phyloP scores from a whole-genome alignment of 768 basidiomycete species.

The Kwoniella newhampshirensis region DNA sequence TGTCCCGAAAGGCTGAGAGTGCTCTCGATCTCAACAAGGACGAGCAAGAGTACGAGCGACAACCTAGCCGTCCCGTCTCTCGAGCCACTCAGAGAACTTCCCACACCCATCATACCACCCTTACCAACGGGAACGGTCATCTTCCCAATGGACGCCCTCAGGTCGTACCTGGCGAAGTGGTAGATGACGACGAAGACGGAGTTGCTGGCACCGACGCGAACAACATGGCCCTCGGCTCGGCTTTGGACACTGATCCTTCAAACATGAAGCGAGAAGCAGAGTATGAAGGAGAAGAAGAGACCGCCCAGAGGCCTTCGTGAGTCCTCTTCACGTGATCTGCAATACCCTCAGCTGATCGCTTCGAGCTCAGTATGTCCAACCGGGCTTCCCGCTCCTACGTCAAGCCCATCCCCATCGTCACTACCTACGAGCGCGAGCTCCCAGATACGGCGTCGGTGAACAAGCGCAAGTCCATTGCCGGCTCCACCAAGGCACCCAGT shows the following conservation, averaged over 20 bases:
- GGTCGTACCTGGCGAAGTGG: neutral
- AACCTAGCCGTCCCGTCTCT: neutral
- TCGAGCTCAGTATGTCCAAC: conserved; percentile 16
- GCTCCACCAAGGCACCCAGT: conserved; percentile 28
- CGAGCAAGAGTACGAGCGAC: neutral
- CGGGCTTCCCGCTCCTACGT: conserved; percentile 39
- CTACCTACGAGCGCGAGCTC: conserved; percentile 43
- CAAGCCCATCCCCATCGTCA: conserved; percentile 44
- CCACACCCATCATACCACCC: too few relatives aligned
- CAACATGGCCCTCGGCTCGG: conserved; percentile 2
- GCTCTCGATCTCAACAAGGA: conserved; percentile 7
- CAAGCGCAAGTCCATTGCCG: conserved; percentile 28
- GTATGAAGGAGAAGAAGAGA: conserved; percentile 2
- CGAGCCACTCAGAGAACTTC: conserved; percentile 16
- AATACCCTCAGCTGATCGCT: too few relatives aligned
- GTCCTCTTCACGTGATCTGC: neutral
- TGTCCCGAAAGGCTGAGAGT: conserved; percentile 8
- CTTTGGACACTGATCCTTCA: conserved; percentile 8
- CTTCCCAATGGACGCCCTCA: conserved; percentile 10
- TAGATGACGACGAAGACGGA: conserved; percentile 7
- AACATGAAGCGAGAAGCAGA: conserved; percentile 6
- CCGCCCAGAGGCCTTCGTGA: conserved; percentile 12
- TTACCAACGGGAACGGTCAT: conserved; percentile 3
- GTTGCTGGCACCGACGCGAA: neutral
- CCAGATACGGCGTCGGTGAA: conserved; percentile 21